These are phyloP conservation scores for Sarcodon sp. DNA, from an alignment of 768 basidiomycete genomes.

Conservation along the genomic window DNA sequence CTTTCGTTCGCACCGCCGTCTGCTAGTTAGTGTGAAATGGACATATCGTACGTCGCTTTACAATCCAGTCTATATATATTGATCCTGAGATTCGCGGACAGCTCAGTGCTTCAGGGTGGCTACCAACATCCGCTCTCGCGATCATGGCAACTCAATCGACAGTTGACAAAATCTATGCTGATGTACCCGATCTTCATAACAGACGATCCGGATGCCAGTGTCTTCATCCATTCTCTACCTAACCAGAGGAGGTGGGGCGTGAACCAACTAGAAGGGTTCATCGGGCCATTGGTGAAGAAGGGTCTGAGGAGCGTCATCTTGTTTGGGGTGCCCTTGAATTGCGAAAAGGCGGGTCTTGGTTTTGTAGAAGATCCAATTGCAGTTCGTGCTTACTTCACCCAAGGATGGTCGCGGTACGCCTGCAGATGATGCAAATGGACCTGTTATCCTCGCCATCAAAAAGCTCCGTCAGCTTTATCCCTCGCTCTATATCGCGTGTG, in stretches of 20 bases:
- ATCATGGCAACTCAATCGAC: constrained; percentile 72
- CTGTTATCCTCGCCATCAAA: constrained; percentile 88
- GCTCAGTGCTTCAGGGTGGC: constrained; percentile 83
- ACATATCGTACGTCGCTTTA: neutral
- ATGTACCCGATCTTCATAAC: constrained; percentile 99
- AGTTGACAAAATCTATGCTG: constrained; percentile 84
- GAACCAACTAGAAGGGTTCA: constrained; percentile 80
- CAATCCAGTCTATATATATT: neutral
- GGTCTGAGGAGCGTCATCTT: constrained; percentile 88
- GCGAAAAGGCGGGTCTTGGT: constrained; percentile 44
- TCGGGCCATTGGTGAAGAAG: constrained; percentile 79
- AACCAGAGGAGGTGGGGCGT: constrained; percentile 92
- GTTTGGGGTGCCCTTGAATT: constrained; percentile 84
- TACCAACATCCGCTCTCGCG: constrained; percentile 88
- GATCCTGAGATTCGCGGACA: constrained; percentile 8
- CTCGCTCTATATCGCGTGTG: constrained; percentile 76
- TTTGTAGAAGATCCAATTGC: neutral
- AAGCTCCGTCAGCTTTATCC: constrained; percentile 72
- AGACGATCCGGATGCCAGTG: constrained; percentile 80
- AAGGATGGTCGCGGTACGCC: constrained; percentile 77
- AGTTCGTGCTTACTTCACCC: neutral
- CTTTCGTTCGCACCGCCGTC: too few relatives aligned
- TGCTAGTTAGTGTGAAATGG: too few relatives aligned
- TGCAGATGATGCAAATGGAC: constrained; percentile 82
- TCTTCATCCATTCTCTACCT: constrained; percentile 66